phyloP scores from a whole-genome alignment of 192 early-diverging fungal genomes.

The Entomortierella chlamydospora region DNA sequence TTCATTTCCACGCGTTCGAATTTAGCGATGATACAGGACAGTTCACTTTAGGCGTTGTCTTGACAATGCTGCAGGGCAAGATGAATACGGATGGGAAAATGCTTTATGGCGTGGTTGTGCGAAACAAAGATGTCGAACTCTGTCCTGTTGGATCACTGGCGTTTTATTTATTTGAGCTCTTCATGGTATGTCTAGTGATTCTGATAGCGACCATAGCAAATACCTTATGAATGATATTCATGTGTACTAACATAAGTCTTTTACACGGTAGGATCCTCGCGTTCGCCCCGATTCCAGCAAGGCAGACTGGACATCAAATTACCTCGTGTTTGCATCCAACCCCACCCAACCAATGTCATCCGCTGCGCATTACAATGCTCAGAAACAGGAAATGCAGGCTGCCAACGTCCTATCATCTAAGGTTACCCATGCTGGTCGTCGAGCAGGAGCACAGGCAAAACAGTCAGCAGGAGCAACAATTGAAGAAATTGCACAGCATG shows the following conservation, averaged over 20 bases:
- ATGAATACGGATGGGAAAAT: background rate
- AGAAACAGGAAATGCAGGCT: background rate
- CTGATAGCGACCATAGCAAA: background rate
- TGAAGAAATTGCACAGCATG: background rate
- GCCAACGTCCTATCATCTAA: background rate
- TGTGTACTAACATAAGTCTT: background rate
- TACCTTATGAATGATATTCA: background rate
- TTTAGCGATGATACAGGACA: background rate
- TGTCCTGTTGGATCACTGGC: conserved; percentile 10
- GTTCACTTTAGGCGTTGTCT: background rate
- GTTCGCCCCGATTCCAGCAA: background rate
- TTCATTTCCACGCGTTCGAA: background rate
- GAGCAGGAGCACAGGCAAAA: background rate
- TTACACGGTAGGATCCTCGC: background rate
- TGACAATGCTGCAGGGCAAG: conserved; percentile 9
- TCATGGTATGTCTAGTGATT: background rate
- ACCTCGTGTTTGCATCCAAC: too few species aligned
- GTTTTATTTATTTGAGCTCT: conserved; percentile 10
- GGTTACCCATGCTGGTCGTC: background rate
- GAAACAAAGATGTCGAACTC: conserved; percentile 10
- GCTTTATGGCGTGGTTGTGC: background rate
- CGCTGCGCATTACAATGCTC: background rate
- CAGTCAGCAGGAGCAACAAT: background rate
- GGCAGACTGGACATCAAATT: background rate
- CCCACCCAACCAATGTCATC: too few species aligned